Evolutionary conservation across 495 filamentous ascomycete species (phyloP).

Genomic region (Aspergillus diversus): DNA sequence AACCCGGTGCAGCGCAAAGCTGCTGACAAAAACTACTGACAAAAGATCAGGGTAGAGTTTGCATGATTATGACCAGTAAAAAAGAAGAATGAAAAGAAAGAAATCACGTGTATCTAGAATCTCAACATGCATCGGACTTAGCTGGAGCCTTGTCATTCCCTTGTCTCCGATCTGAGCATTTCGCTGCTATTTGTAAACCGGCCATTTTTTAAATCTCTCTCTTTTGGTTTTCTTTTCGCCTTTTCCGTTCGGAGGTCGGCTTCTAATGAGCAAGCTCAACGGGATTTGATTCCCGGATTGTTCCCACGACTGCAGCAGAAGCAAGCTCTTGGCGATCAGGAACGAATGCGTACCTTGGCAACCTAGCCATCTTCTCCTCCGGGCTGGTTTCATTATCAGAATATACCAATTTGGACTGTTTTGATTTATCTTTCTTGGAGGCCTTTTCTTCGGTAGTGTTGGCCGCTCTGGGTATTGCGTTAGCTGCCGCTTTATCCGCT

Average conservation of each 20-base stretch:
- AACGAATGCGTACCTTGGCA: conserved; percentile 76
- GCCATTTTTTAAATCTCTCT: neutral
- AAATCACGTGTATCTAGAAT: conserved; percentile 36
- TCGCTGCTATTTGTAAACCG: conserved; percentile 20
- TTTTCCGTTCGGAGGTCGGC: neutral
- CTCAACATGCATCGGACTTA: conserved; percentile 50
- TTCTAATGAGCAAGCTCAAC: conserved; percentile 41
- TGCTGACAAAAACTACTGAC: neutral
- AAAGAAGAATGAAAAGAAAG: conserved; percentile 12
- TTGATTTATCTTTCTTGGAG: conserved; percentile 67
- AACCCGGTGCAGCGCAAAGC: neutral
- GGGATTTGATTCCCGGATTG: conserved; percentile 40
- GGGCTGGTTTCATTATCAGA: conserved; percentile 77
- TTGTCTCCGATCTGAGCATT: neutral
- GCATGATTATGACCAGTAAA: conserved; percentile 4
- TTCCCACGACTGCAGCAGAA: conserved; percentile 39
- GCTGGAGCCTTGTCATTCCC: conserved; percentile 37
- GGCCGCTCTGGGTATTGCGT: conserved; percentile 29
- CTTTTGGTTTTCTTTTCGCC: neutral
- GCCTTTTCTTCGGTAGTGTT: conserved; percentile 57
- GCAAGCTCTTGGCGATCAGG: conserved; percentile 51
- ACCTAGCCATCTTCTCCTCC: conserved; percentile 81
- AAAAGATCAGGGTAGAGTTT: neutral
- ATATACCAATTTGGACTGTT: conserved; percentile 74
- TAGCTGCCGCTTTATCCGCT: conserved; percentile 36